A percentile compares a stretch with the other conserved stretches of the same genome.
Evolutionary conservation across 2,329 filamentous ascomycete genomes (phyloP).

Genomic region (Tricladium varicosporioides): DNA sequence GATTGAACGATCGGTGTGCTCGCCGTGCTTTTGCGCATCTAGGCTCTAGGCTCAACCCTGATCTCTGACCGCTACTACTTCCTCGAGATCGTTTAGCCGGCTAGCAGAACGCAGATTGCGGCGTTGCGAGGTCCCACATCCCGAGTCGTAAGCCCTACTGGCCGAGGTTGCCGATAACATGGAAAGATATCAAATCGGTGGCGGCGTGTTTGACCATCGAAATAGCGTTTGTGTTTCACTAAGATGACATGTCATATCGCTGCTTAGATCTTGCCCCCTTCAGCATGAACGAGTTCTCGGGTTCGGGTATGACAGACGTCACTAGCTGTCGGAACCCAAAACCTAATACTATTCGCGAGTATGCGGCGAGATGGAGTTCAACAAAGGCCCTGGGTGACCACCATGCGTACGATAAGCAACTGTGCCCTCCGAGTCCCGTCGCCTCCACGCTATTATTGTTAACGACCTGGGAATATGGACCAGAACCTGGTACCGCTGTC

Average conservation of each 20-base stretch:
- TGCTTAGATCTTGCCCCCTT: not conserved
- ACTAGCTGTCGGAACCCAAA: not conserved
- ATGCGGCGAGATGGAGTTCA: slow-evolving; percentile 6
- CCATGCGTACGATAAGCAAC: too few species aligned
- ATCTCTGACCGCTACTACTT: not conserved
- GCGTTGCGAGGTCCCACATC: not conserved
- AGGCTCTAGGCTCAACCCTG: not conserved
- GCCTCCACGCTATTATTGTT: not conserved
- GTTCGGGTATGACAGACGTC: not conserved
- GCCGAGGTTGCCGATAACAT: not conserved
- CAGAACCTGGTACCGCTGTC: not conserved
- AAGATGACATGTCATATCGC: not conserved
- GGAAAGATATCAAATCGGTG: not conserved
- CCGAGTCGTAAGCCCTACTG: not conserved
- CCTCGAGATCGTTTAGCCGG: not conserved
- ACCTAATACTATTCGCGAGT: not conserved
- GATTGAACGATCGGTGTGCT: not conserved
- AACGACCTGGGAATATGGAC: not conserved
- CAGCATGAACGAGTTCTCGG: not conserved
- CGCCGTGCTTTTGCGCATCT: not conserved
- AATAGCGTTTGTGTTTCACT: not conserved
- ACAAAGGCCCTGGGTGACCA: slow-evolving; percentile 15
- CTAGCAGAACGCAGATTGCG: not conserved
- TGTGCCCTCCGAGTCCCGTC: not conserved
- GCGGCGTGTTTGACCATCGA: not conserved